phyloP scores from a whole-genome alignment of 2,329 filamentous ascomycete species.

The Penicillium sp. region DNA sequence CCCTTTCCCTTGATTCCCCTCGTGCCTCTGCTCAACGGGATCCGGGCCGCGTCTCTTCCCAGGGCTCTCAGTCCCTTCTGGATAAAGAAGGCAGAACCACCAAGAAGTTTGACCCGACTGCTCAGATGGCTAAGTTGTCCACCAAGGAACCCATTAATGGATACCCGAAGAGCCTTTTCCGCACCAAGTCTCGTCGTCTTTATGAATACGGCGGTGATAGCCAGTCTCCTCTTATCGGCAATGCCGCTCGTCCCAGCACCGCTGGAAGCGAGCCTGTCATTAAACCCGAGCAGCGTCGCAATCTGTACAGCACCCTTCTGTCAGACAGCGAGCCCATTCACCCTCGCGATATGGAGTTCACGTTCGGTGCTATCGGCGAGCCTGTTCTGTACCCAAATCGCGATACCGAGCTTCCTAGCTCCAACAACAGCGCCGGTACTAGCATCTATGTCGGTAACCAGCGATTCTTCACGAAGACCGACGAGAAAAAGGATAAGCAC shows the following conservation, averaged over 20 bases:
- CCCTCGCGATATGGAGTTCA: not conserved
- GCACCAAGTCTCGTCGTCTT: slow-evolving; percentile 3
- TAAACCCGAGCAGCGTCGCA: not conserved
- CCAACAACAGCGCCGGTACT: not conserved
- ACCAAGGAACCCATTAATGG: not conserved
- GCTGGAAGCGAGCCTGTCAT: not conserved
- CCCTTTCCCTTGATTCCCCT: not conserved
- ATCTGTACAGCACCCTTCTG: not conserved
- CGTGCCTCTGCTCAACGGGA: not conserved
- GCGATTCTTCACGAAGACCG: not conserved
- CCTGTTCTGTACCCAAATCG: not conserved
- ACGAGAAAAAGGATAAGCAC: no score
- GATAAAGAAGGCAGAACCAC: not conserved
- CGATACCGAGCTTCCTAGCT: not conserved
- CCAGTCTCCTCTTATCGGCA: not conserved
- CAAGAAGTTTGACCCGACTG: not conserved
- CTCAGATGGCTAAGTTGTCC: not conserved
- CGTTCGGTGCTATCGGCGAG: slow-evolving; percentile 5
- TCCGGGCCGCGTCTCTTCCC: not conserved
- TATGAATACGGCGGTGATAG: slow-evolving; percentile 2
- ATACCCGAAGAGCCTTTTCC: not conserved
- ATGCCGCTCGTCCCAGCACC: not conserved
- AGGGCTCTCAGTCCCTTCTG: not conserved
- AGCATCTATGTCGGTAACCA: not conserved
- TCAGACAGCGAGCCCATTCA: slow-evolving; percentile 1